Conservation (phyloP, 768 basidiomycete species). For the Suillus subalutaceus region DNA sequence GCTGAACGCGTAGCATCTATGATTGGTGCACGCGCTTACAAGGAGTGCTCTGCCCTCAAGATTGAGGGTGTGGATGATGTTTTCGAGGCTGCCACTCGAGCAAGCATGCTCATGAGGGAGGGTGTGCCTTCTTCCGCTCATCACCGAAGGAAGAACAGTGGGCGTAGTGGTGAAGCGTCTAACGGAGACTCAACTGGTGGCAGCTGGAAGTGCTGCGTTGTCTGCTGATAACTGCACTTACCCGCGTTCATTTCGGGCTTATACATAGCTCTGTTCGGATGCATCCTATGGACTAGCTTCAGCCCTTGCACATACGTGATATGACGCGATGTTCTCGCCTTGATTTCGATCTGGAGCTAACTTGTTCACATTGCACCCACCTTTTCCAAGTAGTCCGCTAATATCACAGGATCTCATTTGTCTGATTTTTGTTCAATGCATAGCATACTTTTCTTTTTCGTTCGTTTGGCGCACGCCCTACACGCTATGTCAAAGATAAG, state of each 20-base stretch:
- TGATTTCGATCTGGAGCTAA: slow-evolving; percentile 7
- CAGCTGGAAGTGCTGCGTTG: slow-evolving; percentile 64
- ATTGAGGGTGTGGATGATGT: slow-evolving; percentile 96
- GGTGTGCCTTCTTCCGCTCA: slow-evolving; percentile 62
- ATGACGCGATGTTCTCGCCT: slow-evolving; percentile 5
- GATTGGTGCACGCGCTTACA: slow-evolving; percentile 93
- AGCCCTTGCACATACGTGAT: slow-evolving; percentile 9
- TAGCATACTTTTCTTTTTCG: slow-evolving; percentile 15
- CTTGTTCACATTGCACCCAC: slow-evolving; percentile 2
- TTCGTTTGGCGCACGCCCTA: neutral
- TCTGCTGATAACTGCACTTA: slow-evolving; percentile 48
- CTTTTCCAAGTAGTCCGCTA: slow-evolving; percentile 9
- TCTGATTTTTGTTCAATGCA: slow-evolving; percentile 19
- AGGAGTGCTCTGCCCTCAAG: slow-evolving; percentile 90
- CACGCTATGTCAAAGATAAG: slow-evolving; percentile 10
- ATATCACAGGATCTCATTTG: slow-evolving; percentile 21
- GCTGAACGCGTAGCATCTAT: slow-evolving; percentile 80
- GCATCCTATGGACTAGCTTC: slow-evolving; percentile 8
- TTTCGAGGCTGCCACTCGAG: slow-evolving; percentile 95
- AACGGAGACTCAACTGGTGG: slow-evolving; percentile 47
- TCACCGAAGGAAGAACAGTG: slow-evolving; percentile 58
- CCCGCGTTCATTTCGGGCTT: slow-evolving; percentile 3
- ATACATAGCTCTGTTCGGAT: slow-evolving; percentile 1
- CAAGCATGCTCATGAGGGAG: slow-evolving; percentile 94
- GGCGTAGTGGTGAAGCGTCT: slow-evolving; percentile 35